These are phyloP conservation scores for Hypoxylon crocopeplum DNA, from an alignment of 495 filamentous ascomycete species.

Conservation along the genomic window DNA sequence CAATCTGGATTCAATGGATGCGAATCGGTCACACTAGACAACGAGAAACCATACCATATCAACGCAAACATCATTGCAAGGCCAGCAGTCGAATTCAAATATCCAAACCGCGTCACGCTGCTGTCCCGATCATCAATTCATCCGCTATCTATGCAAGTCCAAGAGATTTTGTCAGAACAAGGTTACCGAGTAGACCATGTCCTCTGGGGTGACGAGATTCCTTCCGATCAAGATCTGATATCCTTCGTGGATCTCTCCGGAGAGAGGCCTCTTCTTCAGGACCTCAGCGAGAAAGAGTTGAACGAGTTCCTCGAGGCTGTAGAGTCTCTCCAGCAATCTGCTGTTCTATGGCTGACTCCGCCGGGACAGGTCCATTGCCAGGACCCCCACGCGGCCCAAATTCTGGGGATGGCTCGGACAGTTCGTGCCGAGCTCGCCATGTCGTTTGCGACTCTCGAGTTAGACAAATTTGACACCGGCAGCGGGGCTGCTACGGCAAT, in stretches of 20 bases:
- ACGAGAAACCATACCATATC: neutral
- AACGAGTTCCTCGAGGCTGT: neutral
- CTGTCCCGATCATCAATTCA: too few relatives aligned
- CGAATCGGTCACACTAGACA: neutral
- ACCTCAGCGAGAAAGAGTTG: neutral
- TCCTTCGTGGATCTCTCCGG: too few relatives aligned
- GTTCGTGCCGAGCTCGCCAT: neutral
- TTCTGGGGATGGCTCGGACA: neutral
- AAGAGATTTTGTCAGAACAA: too few relatives aligned
- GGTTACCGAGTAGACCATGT: too few relatives aligned
- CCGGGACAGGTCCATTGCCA: constrained; percentile 8
- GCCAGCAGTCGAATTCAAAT: too few relatives aligned
- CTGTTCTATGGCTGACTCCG: constrained; percentile 14
- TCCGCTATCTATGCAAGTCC: too few relatives aligned
- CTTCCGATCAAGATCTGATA: too few relatives aligned
- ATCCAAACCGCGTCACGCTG: too few relatives aligned
- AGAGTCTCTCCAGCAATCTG: too few relatives aligned
- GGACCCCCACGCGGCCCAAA: neutral
- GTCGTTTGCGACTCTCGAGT: neutral
- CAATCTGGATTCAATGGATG: neutral
- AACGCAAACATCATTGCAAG: neutral
- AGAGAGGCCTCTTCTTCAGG: too few relatives aligned
- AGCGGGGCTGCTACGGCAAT: neutral
- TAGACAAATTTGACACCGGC: neutral
- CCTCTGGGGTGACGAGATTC: too few relatives aligned